These are phyloP conservation scores for Kalanchoe fedtschenkoi DNA, from an alignment of 164 flowering plant species.

Conservation along the genomic window DNA sequence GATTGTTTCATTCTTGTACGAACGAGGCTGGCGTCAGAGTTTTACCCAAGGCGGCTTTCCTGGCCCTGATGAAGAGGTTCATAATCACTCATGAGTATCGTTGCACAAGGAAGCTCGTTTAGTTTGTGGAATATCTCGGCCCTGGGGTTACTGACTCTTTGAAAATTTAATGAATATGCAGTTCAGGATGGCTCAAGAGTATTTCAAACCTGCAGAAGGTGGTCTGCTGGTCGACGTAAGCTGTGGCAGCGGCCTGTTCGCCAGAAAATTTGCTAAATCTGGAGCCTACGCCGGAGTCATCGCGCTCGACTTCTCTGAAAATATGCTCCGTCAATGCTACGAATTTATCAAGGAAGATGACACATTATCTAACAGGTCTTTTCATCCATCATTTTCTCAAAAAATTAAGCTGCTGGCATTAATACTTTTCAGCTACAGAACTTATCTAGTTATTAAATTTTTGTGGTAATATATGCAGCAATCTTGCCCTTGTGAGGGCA, in stretches of 20 bases:
- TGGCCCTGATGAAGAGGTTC: conserved; percentile 94
- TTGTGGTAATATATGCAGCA: conserved; percentile 38
- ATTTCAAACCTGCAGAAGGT: conserved; percentile 69
- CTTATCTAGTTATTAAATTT: conserved; percentile 6
- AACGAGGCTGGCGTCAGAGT: conserved; percentile 98
- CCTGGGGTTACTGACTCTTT: neutral
- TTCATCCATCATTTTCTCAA: neutral
- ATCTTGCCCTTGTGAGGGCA: conserved; percentile 90
- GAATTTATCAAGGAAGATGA: conserved; percentile 63
- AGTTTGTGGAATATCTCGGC: no score
- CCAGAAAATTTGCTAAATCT: conserved; percentile 78
- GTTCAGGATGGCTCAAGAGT: conserved; percentile 95
- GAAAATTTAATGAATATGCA: conserved; percentile 25
- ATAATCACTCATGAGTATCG: neutral
- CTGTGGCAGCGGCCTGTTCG: conserved; percentile 95
- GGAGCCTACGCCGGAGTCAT: conserved; percentile 62
- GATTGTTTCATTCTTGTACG: conserved; percentile 80
- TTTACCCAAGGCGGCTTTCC: conserved; percentile 85
- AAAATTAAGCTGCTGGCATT: neutral
- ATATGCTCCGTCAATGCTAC: conserved; percentile 89
- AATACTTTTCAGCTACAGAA: no score
- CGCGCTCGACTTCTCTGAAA: conserved; percentile 90
- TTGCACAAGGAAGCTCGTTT: no score
- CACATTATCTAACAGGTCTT: conserved; percentile 31
- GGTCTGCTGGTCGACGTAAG: conserved; percentile 92